phyloP scores from a whole-genome alignment of 495 filamentous ascomycete species.

The Penicillium cinerascens region DNA sequence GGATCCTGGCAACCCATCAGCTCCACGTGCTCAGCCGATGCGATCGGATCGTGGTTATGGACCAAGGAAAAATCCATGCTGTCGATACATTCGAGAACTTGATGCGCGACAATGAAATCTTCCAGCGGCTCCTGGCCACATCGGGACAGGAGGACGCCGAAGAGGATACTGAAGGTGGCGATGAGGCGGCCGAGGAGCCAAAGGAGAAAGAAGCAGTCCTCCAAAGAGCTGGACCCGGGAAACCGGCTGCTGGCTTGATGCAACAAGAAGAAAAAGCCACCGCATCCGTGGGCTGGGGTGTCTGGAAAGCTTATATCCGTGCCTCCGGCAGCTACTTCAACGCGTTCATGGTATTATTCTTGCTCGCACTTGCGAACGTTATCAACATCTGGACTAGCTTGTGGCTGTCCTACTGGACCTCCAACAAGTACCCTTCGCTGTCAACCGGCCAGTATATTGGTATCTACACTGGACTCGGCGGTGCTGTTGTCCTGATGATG shows the following conservation, averaged over 20 bases:
- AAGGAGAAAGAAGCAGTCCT: constrained; percentile 38
- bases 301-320: constrained; percentile 75
- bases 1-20: constrained; percentile 92
- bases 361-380: constrained; percentile 70
- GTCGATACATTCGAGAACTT: constrained; percentile 86
- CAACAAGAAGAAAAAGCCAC: constrained; percentile 84
- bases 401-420: constrained; percentile 93
- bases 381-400: constrained; percentile 82
- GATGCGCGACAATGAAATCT: constrained; percentile 68
- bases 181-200: constrained; percentile 44
- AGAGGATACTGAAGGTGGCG: constrained; percentile 40
- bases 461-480: constrained; percentile 76
- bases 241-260: constrained; percentile 69
- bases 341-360: constrained; percentile 56
- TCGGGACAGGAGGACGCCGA: constrained; percentile 70
- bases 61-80: constrained; percentile 75
- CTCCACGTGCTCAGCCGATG: constrained; percentile 87
- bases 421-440: constrained; percentile 54
- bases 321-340: constrained; percentile 78
- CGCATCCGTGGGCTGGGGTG: constrained; percentile 75
- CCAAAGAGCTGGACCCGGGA: constrained; percentile 56
- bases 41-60: constrained; percentile 88
- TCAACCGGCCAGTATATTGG: constrained; percentile 75
- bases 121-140: constrained; percentile 77
- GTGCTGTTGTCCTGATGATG: constrained; percentile 69